Conservation (phyloP, 225 moss, liverwort and hornwort genomes). For the Bryoerythrophyllum caledonicum region DNA sequence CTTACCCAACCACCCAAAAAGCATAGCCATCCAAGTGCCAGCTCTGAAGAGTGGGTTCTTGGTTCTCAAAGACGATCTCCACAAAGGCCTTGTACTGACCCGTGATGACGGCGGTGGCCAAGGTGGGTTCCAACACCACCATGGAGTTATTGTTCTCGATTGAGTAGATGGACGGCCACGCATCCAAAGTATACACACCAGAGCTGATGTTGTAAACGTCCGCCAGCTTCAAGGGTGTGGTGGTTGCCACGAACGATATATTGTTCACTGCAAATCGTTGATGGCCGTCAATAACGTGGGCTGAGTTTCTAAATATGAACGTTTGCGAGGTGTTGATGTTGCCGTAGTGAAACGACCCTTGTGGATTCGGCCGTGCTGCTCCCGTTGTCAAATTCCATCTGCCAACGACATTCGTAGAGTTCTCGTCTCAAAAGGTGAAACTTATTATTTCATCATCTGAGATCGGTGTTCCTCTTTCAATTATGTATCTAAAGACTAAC, state of each 20-base stretch:
- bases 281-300: slow-evolving; percentile 19
- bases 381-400: slow-evolving; percentile 52
- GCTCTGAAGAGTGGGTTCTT: slow-evolving; percentile 31
- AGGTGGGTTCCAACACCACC: slow-evolving; percentile 22
- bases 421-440: too few species aligned
- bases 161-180: slow-evolving; percentile 44
- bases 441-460: too few species aligned
- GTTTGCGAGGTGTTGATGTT: slow-evolving; percentile 27
- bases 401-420: background rate
- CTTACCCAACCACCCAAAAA: slow-evolving; percentile 66
- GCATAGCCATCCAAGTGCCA: slow-evolving; percentile 61
- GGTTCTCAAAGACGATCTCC: slow-evolving; percentile 58
- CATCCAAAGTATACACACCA: slow-evolving; percentile 49
- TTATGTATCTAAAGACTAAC: too few species aligned
- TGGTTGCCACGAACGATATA: slow-evolving; percentile 46
- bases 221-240: slow-evolving; percentile 46
- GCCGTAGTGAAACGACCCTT: slow-evolving; percentile 53
- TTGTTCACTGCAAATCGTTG: slow-evolving; percentile 58
- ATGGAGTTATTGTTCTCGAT: background rate
- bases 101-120: slow-evolving; percentile 42
- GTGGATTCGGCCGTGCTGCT: slow-evolving; percentile 45
- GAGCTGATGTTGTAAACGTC: slow-evolving; percentile 55
- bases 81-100: slow-evolving; percentile 40
- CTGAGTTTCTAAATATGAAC: slow-evolving; percentile 40
- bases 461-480: too few species aligned